Conservation (phyloP, 495 filamentous ascomycete genomes). For the Trichoderma orchidacearum region DNA sequence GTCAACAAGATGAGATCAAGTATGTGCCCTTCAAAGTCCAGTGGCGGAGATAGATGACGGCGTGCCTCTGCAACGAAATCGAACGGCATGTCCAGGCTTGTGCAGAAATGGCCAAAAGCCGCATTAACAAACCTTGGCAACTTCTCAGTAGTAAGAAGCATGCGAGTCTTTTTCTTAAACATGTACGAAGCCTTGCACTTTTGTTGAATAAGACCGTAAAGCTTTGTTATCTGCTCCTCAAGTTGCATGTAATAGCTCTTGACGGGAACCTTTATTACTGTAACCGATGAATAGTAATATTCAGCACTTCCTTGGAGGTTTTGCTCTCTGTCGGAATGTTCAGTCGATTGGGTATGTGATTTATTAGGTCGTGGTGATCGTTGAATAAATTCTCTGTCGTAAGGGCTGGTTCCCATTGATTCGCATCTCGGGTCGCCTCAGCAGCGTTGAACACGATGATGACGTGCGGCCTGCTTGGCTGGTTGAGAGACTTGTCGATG, state of each 20-base stretch:
- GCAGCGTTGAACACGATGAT: conserved; percentile 41
- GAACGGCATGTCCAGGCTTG: conserved; percentile 35
- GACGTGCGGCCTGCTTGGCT: conserved; percentile 38
- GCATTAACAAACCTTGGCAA: conserved; percentile 34
- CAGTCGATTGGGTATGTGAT: conserved; percentile 11
- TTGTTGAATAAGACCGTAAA: conserved; percentile 25
- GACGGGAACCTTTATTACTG: conserved; percentile 36
- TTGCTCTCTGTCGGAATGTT: conserved; percentile 11
- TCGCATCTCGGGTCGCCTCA: conserved; percentile 26
- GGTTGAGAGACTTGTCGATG: conserved; percentile 41
- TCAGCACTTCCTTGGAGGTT: conserved; percentile 34
- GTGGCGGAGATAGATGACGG: conserved; percentile 28
- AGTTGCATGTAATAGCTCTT: conserved; percentile 33
- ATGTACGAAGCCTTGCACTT: conserved; percentile 22
- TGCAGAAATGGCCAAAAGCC: conserved; percentile 44
- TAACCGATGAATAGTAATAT: conserved; percentile 40
- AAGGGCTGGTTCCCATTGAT: conserved; percentile 31
- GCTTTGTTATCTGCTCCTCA: conserved; percentile 32
- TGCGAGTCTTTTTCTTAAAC: conserved; percentile 27
- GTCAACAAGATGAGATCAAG: conserved; percentile 34
- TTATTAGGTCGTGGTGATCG: conserved; percentile 14
- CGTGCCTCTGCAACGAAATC: conserved; percentile 39
- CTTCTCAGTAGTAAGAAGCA: conserved; percentile 36
- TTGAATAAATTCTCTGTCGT: conserved; percentile 27
- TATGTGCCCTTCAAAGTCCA: conserved; percentile 40